Conservation (phyloP, 106 monocot species). For the Acorus calamus region DNA sequence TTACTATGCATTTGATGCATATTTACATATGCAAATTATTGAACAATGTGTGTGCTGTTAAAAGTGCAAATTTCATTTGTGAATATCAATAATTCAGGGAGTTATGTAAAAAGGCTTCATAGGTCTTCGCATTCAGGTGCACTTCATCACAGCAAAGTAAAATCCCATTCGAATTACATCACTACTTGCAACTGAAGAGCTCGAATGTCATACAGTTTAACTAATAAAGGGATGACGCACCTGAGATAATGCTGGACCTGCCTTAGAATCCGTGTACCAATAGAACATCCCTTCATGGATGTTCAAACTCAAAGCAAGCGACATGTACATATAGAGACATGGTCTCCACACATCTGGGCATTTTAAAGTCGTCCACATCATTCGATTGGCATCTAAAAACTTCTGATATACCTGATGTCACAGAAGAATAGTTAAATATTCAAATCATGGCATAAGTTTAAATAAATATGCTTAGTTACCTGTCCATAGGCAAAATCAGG, state of each 20-base stretch:
- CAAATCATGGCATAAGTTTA: background rate
- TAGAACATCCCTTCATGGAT: conserved; percentile 76
- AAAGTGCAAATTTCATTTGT: too few species aligned
- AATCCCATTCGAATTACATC: too few species aligned
- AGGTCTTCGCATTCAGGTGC: too few species aligned
- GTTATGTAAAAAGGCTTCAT: too few species aligned
- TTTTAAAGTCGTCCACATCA: conserved; percentile 53
- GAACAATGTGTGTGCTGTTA: too few species aligned
- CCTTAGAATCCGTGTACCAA: conserved; percentile 62
- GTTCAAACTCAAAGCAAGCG: conserved; percentile 59
- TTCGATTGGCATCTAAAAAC: conserved; percentile 19
- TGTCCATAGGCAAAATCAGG: background rate
- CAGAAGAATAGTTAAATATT: background rate
- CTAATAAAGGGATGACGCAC: conserved; percentile 9
- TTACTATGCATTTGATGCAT: too few species aligned
- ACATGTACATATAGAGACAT: conserved; percentile 60
- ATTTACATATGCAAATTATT: too few species aligned
- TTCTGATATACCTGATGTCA: conserved; percentile 28
- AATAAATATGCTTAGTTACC: background rate
- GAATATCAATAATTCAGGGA: too few species aligned
- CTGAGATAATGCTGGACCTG: conserved; percentile 77
- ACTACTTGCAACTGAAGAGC: too few species aligned
- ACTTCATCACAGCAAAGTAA: too few species aligned
- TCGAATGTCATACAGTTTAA: background rate
- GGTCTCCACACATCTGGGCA: conserved; percentile 63